Percentiles rank a stretch among this genome's conserved stretches.
phyloP scores from a whole-genome alignment of 177 flowering plant species.

The Vitis hybrid region DNA sequence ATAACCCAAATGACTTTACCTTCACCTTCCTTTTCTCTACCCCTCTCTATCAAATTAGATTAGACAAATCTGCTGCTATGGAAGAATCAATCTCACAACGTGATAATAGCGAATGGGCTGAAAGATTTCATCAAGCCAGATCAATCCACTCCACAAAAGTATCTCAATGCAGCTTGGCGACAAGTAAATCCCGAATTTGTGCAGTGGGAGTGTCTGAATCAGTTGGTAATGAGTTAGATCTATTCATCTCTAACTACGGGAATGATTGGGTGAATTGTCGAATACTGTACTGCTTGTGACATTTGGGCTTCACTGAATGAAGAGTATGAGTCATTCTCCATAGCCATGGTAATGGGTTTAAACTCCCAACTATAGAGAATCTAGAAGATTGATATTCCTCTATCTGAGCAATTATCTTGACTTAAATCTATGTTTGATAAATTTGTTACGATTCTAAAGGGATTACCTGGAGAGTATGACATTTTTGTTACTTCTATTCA shows the following conservation, averaged over 20 bases:
- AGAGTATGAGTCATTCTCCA: not conserved
- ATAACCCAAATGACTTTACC: no score
- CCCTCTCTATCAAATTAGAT: no score
- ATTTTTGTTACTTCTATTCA: not conserved
- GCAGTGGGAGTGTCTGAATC: not conserved
- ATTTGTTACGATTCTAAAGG: not conserved
- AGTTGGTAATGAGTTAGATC: not conserved
- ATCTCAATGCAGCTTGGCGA: not conserved
- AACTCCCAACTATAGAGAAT: not conserved
- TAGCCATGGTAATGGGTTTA: not conserved
- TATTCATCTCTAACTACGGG: not conserved
- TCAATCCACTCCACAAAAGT: not conserved
- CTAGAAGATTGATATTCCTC: not conserved
- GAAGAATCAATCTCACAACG: not conserved
- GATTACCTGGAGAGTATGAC: not conserved
- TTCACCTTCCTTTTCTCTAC: no score
- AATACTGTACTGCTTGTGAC: not conserved
- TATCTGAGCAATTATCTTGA: not conserved
- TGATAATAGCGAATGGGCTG: not conserved
- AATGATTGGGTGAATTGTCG: not conserved
- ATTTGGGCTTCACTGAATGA: not conserved
- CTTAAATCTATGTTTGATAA: not conserved
- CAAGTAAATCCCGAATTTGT: not conserved
- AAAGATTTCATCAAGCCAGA: not conserved
- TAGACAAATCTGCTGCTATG: not conserved